Conservation (phyloP, 805 yeast genomes). For the Starmerella vaccinii region DNA sequence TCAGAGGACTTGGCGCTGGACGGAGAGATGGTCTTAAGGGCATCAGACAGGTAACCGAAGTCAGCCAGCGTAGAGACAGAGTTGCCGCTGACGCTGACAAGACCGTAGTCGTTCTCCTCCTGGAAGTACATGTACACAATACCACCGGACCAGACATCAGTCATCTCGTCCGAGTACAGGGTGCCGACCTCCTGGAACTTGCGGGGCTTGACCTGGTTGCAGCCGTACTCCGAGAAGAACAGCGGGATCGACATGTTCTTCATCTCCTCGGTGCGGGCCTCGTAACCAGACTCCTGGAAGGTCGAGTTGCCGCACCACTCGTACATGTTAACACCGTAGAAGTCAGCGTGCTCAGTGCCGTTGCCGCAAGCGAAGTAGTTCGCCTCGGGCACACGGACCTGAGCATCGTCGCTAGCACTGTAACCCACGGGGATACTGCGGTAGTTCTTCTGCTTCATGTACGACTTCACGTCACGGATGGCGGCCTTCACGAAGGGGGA, state of each 20-base stretch:
- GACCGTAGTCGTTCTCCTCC: conserved; percentile 74
- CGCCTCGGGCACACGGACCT: conserved; percentile 68
- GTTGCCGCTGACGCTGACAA: conserved; percentile 47
- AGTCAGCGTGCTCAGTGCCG: conserved; percentile 46
- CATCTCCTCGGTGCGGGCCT: conserved; percentile 61
- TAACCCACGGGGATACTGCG: conserved; percentile 88
- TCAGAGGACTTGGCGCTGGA: conserved; percentile 34
- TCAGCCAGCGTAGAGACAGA: conserved; percentile 52
- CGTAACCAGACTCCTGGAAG: conserved; percentile 55
- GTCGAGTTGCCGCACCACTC: conserved; percentile 73
- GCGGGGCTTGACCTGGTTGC: conserved; percentile 66
- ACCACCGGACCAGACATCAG: conserved; percentile 90
- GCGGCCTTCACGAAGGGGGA: conserved; percentile 96
- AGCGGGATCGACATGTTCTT: conserved; percentile 64
- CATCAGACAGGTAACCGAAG: conserved; percentile 45
- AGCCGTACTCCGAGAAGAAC: conserved; percentile 84
- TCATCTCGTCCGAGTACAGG: conserved; percentile 59
- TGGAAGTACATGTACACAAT: conserved; percentile 84
- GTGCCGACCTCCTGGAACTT: conserved; percentile 65
- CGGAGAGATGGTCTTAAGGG: conserved; percentile 47
- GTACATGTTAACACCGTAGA: conserved; percentile 78
- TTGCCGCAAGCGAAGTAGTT: conserved; percentile 80
- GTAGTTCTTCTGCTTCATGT: conserved; percentile 56
- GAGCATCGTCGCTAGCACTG: conserved; percentile 80
- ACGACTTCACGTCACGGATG: conserved; percentile 72